Conservation (phyloP, 208 protist species). For the Blastocrithidia nonstop region DNA sequence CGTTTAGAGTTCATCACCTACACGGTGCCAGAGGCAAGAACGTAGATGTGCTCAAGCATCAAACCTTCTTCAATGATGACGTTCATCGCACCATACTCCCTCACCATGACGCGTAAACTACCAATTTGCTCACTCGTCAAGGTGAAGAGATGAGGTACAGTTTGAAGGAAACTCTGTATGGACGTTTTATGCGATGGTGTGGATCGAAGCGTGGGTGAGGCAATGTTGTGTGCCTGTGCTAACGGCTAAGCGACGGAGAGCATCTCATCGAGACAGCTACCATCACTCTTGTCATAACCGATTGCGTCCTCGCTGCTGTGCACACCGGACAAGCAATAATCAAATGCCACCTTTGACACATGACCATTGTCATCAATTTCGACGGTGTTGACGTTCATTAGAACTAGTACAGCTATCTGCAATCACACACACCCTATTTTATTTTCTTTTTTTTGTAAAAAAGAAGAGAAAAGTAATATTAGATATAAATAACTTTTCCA, state of each 20-base stretch:
- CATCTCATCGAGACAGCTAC: slow-evolving; percentile 6
- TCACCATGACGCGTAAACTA: slow-evolving; percentile 46
- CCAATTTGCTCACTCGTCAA: slow-evolving; percentile 34
- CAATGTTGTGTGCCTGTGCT: slow-evolving; percentile 8
- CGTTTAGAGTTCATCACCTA: slow-evolving; percentile 77
- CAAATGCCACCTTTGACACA: not conserved
- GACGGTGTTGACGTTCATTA: not conserved
- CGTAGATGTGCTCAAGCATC: slow-evolving; percentile 58
- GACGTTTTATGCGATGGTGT: slow-evolving; percentile 4
- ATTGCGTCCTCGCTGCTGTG: slow-evolving; percentile 5
- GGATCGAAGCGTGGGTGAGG: not conserved
- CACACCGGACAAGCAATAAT: not conserved
- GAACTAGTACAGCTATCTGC: not conserved
- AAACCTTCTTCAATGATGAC: slow-evolving; percentile 57
- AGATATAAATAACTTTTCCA: not conserved
- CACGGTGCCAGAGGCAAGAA: slow-evolving; percentile 58
- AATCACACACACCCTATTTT: not conserved
- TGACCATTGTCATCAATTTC: not conserved
- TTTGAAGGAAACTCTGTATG: slow-evolving; percentile 53
- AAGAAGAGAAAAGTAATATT: not conserved
- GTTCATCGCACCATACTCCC: slow-evolving; percentile 73
- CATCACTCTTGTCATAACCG: slow-evolving; percentile 4
- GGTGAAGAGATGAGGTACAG: slow-evolving; percentile 59
- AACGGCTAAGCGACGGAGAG: slow-evolving; percentile 12
- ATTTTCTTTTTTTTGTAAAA: too few species aligned